Evolutionary conservation across 768 basidiomycete genomes (phyloP).

Genomic region (Psilocybe sp.): DNA sequence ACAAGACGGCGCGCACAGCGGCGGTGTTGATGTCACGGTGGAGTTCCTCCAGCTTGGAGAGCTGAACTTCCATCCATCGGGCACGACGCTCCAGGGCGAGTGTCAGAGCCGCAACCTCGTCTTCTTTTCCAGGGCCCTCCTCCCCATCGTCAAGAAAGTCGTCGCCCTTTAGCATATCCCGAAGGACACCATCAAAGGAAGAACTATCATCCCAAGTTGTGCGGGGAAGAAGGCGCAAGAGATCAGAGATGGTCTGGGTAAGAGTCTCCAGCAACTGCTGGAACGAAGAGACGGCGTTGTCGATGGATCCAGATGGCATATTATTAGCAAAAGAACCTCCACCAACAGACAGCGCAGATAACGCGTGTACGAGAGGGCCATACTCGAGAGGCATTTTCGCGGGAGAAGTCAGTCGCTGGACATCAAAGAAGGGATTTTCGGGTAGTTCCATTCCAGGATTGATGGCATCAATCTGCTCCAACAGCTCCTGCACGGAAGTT

Average conservation of each 20-base stretch:
- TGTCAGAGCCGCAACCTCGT: constrained; percentile 83
- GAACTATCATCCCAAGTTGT: constrained; percentile 91
- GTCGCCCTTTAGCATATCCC: constrained; percentile 87
- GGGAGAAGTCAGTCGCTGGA: constrained; percentile 67
- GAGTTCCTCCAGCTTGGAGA: constrained; percentile 84
- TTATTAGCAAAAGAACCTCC: constrained; percentile 82
- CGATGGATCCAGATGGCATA: constrained; percentile 85
- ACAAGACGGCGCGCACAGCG: constrained; percentile 76
- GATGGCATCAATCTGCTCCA: constrained; percentile 63
- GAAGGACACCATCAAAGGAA: constrained; percentile 80
- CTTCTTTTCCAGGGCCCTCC: constrained; percentile 64
- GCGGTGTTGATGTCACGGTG: constrained; percentile 90
- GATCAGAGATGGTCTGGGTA: constrained; percentile 86
- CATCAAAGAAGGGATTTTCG: constrained; percentile 75
- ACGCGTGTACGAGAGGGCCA: constrained; percentile 79
- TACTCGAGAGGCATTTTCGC: constrained; percentile 82
- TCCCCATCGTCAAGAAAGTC: constrained; percentile 80
- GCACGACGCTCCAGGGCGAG: constrained; percentile 85
- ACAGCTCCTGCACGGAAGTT: constrained; percentile 57
- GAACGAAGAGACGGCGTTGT: constrained; percentile 87
- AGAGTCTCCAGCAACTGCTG: constrained; percentile 86
- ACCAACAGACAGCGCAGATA: constrained; percentile 83
- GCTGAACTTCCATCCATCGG: constrained; percentile 89
- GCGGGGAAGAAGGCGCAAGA: constrained; percentile 80
- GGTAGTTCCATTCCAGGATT: constrained; percentile 64